Base-by-base conservation (phyloP, 1,284 basidiomycete genomes). In the Vanrija sp. region DNA sequence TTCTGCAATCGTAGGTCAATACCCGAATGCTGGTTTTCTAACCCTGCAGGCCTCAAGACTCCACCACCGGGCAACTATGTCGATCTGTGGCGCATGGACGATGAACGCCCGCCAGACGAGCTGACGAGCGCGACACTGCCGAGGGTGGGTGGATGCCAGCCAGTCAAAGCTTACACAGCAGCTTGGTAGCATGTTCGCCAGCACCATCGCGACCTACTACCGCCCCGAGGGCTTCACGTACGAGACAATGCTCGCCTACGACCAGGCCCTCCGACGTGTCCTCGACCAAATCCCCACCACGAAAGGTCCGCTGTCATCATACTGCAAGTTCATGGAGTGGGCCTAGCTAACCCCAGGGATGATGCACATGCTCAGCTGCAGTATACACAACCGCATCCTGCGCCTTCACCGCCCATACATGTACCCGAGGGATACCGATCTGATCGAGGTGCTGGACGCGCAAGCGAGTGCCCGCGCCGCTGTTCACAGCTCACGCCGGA, bases 401-500 rank as follows among this genome's bases (percentile, higher is more conserved):
- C 58, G 59, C 9, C 44, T 60, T 6, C 63, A 65, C 39, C 56
- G 63, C 16, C 61, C 63, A 2, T 56, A 47, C 51, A 57, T 65
- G 50, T 38, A 54, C 23, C 35, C 15, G 8, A 52, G 59, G 6
- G 53, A 59, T 37, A 24, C 35, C 8, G 57, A 62, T 22, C 22
- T 3, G 6, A 20, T 31, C 52, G 45, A 45, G 35, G 20, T 6
- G 6, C 47, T 12, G 51, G 54, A 2, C 39, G 38, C 6, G 19
- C 23, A 14, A 24, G 41, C 19, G 27, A 42, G 31, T 23, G 24
- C 9, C 16, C 31, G 31, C 2, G 53, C 49, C 14, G 47, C 47
- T 12, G 50, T 60, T n/a, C 23, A 49, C 36, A 59, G 57, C 42
- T 57, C 62, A 4, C 52, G 51, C 19, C 19, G 25, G 25, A 56